Conservation (phyloP, 2,329 filamentous ascomycete species). For the Aspergillus thermomutatus region DNA sequence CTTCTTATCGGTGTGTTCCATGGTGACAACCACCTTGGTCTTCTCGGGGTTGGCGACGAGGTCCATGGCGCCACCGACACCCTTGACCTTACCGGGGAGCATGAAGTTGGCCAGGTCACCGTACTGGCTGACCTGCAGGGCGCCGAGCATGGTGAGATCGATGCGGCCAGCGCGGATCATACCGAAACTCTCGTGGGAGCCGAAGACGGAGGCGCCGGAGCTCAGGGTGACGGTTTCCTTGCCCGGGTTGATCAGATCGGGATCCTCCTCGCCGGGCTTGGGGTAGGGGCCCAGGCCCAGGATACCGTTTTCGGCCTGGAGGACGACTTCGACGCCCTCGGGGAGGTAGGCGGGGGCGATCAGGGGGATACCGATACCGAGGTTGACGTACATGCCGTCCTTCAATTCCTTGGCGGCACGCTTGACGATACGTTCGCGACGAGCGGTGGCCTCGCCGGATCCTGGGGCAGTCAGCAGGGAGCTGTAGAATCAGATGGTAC, state of each 20-base stretch:
- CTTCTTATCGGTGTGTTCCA: slow-evolving; percentile 68
- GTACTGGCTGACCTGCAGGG: slow-evolving; percentile 73
- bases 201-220: slow-evolving; percentile 72
- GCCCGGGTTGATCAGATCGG: slow-evolving; percentile 80
- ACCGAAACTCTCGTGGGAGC: slow-evolving; percentile 76
- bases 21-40: slow-evolving; percentile 70
- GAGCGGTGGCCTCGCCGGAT: slow-evolving; percentile 61
- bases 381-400: slow-evolving; percentile 85
- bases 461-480: slow-evolving; percentile 9
- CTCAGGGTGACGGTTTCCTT: slow-evolving; percentile 83
- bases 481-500: slow-evolving; percentile 19
- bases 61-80: slow-evolving; percentile 78
- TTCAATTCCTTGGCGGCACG: slow-evolving; percentile 78
- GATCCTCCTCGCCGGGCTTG: slow-evolving; percentile 63
- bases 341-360: slow-evolving; percentile 74
- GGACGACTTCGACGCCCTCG: slow-evolving; percentile 67
- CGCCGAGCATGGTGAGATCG: slow-evolving; percentile 78
- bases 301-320: slow-evolving; percentile 85
- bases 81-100: slow-evolving; percentile 82
- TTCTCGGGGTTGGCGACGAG: slow-evolving; percentile 68
- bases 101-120: slow-evolving; percentile 88
- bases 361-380: slow-evolving; percentile 82
- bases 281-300: slow-evolving; percentile 80
- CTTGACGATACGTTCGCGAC: slow-evolving; percentile 76
- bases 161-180: slow-evolving; percentile 87